Conservation (phyloP, 805 yeast genomes). For the Blastobotrys attinorum region DNA sequence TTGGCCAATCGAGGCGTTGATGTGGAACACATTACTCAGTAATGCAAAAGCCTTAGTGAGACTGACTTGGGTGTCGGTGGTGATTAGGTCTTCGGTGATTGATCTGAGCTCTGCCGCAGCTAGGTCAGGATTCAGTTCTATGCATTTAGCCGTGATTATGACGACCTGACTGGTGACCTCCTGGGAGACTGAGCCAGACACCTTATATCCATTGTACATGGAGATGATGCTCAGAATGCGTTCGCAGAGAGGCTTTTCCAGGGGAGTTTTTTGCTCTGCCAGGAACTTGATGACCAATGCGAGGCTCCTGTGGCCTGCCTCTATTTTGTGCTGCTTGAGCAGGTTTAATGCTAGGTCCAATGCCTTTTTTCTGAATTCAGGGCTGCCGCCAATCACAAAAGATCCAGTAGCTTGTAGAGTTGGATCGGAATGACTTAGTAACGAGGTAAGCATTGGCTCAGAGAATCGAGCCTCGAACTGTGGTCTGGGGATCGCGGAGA, state of each 20-base stretch:
- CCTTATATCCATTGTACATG: not conserved
- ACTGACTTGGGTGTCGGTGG: slow-evolving; percentile 11
- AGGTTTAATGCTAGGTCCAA: not conserved
- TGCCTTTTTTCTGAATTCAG: not conserved
- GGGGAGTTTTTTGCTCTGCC: too few relatives aligned
- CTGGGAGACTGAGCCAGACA: not conserved
- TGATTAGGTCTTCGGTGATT: slow-evolving; percentile 10
- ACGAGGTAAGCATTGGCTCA: too few relatives aligned
- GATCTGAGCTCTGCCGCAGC: slow-evolving; percentile 6
- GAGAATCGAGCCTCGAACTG: too few relatives aligned
- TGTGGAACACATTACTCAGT: slow-evolving; percentile 21
- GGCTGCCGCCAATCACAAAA: not conserved
- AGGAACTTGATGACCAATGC: slow-evolving; percentile 3
- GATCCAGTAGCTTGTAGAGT: not conserved
- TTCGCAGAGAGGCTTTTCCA: not conserved
- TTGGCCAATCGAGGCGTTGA: slow-evolving; percentile 21
- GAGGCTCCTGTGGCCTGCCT: too few relatives aligned
- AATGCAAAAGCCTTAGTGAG: slow-evolving; percentile 22
- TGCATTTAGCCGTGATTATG: slow-evolving; percentile 8
- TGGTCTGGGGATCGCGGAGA: too few relatives aligned
- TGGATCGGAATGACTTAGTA: too few relatives aligned
- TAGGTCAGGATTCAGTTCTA: slow-evolving; percentile 5
- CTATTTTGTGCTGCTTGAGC: too few relatives aligned
- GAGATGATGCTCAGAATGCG: not conserved
- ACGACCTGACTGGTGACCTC: slow-evolving; percentile 7